Base-by-base conservation (phyloP, 2,329 filamentous ascomycete species). In the Cladosporium sphaerospermum region DNA sequence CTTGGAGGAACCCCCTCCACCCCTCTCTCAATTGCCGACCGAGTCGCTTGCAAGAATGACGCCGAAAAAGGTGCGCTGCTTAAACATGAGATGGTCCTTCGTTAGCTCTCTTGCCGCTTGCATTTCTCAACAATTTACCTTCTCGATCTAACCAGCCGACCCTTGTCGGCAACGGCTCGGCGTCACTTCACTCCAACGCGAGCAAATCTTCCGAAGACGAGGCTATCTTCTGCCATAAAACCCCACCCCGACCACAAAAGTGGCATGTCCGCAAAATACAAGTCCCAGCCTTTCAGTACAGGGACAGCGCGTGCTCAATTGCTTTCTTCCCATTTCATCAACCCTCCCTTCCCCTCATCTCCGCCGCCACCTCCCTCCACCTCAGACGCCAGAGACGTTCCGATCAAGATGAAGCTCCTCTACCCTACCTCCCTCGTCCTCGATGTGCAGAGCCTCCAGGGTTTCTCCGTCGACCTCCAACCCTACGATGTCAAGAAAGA, bases 351-450 rank as follows among this genome's bases (percentile, higher is more conserved):
- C 13, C 13, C 45, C 2, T 31, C 40, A 6, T 23, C 37, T 11
- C 14, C 40, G 10, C 18, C 32, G 9, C 13, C 10, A 39, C 8
- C 23, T 28, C 23, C 23, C 23, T 5, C 23, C 7, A 5, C 7
- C 23, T 7, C 4, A 28, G 5, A 28, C 23, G 7, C 4, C 23
- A 28, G 23, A 28, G 23, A 28, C 2, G 7, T 7, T 28, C 23
- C 23, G 23, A 28, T 7, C 62, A 71, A 52, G 48, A 81, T 81
- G 80, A 85, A 85, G 72, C 78, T 85, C 59, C 80, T 85, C 58
- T 84, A 85, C 71, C 82, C 82, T 47, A 84, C 79, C 52, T 84
- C 81, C 3, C 74, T 85, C 57, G 72, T 71, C 50, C 75, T 85
- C 66, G 75, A 84, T 71, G 62, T 76, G 55, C 57, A 74, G 56